Evolutionary conservation across 2,329 filamentous ascomycete species (phyloP), one percentile per base, ranked within the genome.

Genomic region (Hypoxylon sp.): DNA sequence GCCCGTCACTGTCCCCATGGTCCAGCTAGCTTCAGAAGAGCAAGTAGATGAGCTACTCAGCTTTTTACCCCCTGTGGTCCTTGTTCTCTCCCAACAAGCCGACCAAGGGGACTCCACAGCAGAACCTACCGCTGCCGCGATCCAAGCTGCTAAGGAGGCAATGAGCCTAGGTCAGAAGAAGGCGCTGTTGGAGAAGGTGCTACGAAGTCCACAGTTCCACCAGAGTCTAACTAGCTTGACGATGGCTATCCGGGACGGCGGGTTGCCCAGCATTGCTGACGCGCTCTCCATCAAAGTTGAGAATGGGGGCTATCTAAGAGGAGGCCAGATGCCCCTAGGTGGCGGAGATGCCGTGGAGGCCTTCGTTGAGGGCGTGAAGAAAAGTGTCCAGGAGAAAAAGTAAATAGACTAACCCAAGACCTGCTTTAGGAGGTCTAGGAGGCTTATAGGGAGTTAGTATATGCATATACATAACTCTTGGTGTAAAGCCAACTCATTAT

Each of bases 361-460:
- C 2, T 99, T 99, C 81, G 86, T 99, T 22, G 89, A 97, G 62
- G 96, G 95, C 2, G 90, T 98, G 53, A 96, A 92, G 85, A 91
- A 89, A 82, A 90, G 89, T 5, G 91, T 94, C 0, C 86, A 92
- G 81, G 87, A 91, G 64, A 81, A 85, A 75, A 75, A 80, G 72
- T 76, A 69, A 50, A 68, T 63, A 59, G 49, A 27, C 30, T 11
- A n/a, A n/a, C n/a, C n/a, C 1, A 17, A 1, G 14, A 25, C 37
- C 30, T 49, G 6, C 17, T 31, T 14, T 54, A 35, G 11, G 5
- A 20, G 25, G 25, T 27, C 25, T 25, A 17, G 10, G 54, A 44
- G 11, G 17, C 10, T 40, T 20, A 6, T 14, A 17, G 27, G 50
- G 17, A 37, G 27, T 13, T n/a, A 8, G 61, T 51, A 64, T 48